Percentiles rank a stretch among this genome's conserved stretches.
Conservation (phyloP, 805 yeast genomes). For the Candida namnaoensis region DNA sequence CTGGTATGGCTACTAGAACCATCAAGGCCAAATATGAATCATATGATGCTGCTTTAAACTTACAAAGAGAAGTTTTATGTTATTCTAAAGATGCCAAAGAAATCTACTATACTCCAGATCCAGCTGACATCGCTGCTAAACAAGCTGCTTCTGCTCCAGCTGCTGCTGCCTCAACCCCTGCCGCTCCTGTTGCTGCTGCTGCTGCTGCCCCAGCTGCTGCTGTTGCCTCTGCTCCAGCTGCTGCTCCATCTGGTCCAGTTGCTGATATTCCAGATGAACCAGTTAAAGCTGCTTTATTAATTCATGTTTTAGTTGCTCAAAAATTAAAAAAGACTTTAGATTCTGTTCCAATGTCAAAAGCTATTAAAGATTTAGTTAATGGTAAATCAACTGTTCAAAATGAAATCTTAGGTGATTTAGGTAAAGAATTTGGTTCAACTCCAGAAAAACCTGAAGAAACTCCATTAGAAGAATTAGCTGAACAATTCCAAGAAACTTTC, state of each 20-base stretch:
- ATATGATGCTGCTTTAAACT: constrained; percentile 87
- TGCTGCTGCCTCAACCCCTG: constrained; percentile 24
- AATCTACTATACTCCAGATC: constrained; percentile 88
- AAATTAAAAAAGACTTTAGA: constrained; percentile 89
- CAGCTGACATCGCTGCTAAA: constrained; percentile 32
- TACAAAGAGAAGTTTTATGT: constrained; percentile 87
- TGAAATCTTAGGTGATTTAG: constrained; percentile 96
- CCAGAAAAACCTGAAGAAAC: constrained; percentile 99
- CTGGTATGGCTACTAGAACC: constrained; percentile 98
- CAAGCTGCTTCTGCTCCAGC: constrained; percentile 18
- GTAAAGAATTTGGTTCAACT: constrained; percentile 95
- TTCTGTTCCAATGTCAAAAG: constrained; percentile 79
- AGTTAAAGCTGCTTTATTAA: constrained; percentile 69
- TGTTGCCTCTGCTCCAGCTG: constrained; percentile 45
- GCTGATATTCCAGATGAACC: constrained; percentile 86
- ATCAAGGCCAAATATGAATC: constrained; percentile 90
- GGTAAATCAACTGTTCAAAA: constrained; percentile 99
- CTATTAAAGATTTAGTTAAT: constrained; percentile 94
- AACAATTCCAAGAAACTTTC: constrained; percentile 87
- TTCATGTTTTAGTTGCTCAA: constrained; percentile 90
- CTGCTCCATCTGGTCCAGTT: constrained; percentile 73
- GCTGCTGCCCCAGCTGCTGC: constrained; percentile 49
- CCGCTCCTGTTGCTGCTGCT: constrained; percentile 45
- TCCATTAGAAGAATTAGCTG: constrained; percentile 93
- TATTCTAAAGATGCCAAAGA: constrained; percentile 95